These are phyloP conservation scores for Cytospora chrysosperma DNA, from an alignment of 2,329 filamentous ascomycete genomes.

Conservation along the genomic window DNA sequence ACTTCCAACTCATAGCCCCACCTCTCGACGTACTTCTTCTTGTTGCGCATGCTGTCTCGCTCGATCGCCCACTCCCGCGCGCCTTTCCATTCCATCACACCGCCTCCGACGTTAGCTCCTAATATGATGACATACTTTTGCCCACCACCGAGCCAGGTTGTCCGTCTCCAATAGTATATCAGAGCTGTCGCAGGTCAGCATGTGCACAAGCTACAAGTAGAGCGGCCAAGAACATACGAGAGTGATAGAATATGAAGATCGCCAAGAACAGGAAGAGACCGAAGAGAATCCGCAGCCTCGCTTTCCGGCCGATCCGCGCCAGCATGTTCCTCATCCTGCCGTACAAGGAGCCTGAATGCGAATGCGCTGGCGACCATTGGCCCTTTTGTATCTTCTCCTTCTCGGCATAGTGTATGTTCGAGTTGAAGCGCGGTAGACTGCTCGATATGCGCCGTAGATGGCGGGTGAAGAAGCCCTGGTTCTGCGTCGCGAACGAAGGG, in stretches of 20 bases:
- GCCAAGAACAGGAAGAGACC: slow-evolving; percentile 59
- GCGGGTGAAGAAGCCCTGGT: slow-evolving; percentile 82
- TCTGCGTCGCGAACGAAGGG: slow-evolving; percentile 75
- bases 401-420: slow-evolving; percentile 59
- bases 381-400: slow-evolving; percentile 74
- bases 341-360: slow-evolving; percentile 45
- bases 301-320: slow-evolving; percentile 59
- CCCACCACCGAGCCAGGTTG: slow-evolving; percentile 74
- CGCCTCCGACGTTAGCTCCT: slow-evolving; percentile 89
- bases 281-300: slow-evolving; percentile 63
- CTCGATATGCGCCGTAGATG: slow-evolving; percentile 80
- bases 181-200: slow-evolving; percentile 44
- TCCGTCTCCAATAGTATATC: slow-evolving; percentile 66
- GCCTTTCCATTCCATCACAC: slow-evolving; percentile 99
- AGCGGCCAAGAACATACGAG: slow-evolving; percentile 53
- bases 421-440: slow-evolving; percentile 72
- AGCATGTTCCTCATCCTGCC: slow-evolving; percentile 47
- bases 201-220: neutral
- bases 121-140: slow-evolving; percentile 92
- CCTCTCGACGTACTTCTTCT: slow-evolving; percentile 77
- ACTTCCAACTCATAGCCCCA: slow-evolving; percentile 98
- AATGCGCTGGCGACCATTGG: slow-evolving; percentile 47
- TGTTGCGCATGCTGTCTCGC: slow-evolving; percentile 92
- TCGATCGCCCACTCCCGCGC: slow-evolving; percentile 98
- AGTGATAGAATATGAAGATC: slow-evolving; percentile 67